phyloP scores from a whole-genome alignment of 257 asterid genomes.

The Nicotiana sylvestris region DNA sequence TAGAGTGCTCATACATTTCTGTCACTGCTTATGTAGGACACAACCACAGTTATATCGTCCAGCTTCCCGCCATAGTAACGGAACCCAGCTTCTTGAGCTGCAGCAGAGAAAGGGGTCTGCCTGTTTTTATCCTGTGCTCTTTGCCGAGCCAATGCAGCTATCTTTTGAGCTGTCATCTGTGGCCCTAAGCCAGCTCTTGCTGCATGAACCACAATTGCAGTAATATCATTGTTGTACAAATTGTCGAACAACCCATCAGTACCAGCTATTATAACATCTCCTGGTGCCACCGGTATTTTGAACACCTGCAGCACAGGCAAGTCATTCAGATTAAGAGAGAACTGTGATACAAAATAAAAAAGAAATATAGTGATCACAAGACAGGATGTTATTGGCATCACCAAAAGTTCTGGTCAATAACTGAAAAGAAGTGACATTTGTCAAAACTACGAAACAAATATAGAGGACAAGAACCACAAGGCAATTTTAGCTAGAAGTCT shows the following conservation, averaged over 20 bases:
- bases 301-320: constrained; percentile 55
- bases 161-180: constrained; percentile 87
- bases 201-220: constrained; percentile 82
- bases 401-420: not conserved
- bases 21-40: constrained; percentile 67
- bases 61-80: constrained; percentile 95
- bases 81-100: constrained; percentile 96
- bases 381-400: not conserved
- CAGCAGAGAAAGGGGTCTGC: constrained; percentile 96
- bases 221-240: constrained; percentile 78
- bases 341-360: not conserved
- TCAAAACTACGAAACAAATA: not conserved
- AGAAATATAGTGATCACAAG: not conserved
- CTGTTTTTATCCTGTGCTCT: constrained; percentile 84
- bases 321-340: constrained; percentile 3
- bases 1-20: constrained; percentile 46
- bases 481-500: not conserved
- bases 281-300: constrained; percentile 81
- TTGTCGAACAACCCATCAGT: constrained; percentile 98
- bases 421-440: not conserved
- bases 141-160: constrained; percentile 87
- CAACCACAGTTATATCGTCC: constrained; percentile 92
- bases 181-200: constrained; percentile 85
- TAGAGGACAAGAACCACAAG: not conserved
- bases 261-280: constrained; percentile 92